Base-by-base conservation (phyloP, 164 flowering plant species). In the Tetrastigma voinierianum region DNA sequence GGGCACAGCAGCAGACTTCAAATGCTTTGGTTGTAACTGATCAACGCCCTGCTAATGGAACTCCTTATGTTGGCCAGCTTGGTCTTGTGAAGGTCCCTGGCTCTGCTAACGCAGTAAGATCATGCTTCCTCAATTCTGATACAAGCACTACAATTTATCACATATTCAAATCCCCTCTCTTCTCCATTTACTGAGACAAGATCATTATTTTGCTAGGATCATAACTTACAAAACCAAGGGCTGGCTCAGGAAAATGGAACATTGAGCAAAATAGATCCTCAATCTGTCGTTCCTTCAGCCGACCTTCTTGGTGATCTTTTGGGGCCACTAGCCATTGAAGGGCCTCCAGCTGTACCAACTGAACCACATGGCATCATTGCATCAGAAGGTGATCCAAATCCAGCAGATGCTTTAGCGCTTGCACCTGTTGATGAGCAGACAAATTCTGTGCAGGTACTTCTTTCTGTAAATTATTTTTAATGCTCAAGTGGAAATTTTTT, bases 291-390 rank as follows among this genome's bases (percentile, higher is more conserved):
- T 32, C 85, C 96, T 52, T 72, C 98, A 67, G 75, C 88, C 16
- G 98, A 93, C 80, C 85, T 90, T 59, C 94, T 96, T 72, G 92
- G 92, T 70, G 99, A 96, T 84, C 87, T 96, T 61, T 78, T 94
- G 75, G 88, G 97, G 49, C 88, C 95, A 43, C 81, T 93, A 55
- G 91, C 98, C 70, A 90, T 93, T 72, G 99, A 96, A 82, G 98
- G 89, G 25, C 95, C 98, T 60, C 90, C 96, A 25, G 32, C 77
- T 48, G 63, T 54, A 19, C 74, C 82, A 51, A 49, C 85, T 67
- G 87, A 87, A 70, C 87, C 76, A 54, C 73, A 53, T 72, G 11
- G 47, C 43, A 67, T 71, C 10, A 49, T 88, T 18, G 88, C 86
- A 66, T 21, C 68, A 43, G 89, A 81, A 62, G 81, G 81, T 62